Conservation (phyloP, 495 filamentous ascomycete species). For the Xylaria cubensis region DNA sequence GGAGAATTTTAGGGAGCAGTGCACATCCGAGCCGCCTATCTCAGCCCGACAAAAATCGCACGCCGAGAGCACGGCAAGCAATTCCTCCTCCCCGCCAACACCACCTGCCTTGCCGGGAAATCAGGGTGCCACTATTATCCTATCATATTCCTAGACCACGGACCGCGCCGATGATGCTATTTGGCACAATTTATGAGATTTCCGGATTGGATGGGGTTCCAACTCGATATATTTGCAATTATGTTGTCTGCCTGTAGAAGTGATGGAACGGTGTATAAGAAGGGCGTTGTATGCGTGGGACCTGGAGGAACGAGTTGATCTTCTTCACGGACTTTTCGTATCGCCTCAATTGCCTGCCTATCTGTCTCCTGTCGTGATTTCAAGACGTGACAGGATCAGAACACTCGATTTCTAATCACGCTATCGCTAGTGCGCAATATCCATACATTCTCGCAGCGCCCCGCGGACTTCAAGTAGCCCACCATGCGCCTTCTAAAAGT, state of each 20-base stretch:
- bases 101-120: constrained; percentile 29
- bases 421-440: not conserved
- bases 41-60: not conserved
- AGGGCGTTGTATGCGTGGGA: not conserved
- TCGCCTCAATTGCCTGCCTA: not conserved
- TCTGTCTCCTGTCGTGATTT: not conserved
- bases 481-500: constrained; percentile 22
- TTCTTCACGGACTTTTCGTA: not conserved
- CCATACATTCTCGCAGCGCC: not conserved
- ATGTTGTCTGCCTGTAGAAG: not conserved
- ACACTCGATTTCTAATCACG: not conserved
- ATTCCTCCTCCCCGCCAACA: constrained; percentile 1
- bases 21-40: constrained; percentile 14
- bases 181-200: constrained; percentile 11
- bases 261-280: not conserved
- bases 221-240: constrained; percentile 11
- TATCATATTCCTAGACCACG: constrained; percentile 9
- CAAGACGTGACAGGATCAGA: not conserved
- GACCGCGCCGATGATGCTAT: constrained; percentile 24
- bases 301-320: not conserved
- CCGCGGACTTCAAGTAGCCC: not conserved
- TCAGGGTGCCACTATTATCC: not conserved
- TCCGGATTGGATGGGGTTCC: constrained; percentile 7
- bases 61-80: constrained; percentile 17
- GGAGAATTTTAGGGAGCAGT: constrained; percentile 5